These are phyloP conservation scores for Stenocarpella maydis DNA, from an alignment of 2,329 filamentous ascomycete species.

Conservation along the genomic window DNA sequence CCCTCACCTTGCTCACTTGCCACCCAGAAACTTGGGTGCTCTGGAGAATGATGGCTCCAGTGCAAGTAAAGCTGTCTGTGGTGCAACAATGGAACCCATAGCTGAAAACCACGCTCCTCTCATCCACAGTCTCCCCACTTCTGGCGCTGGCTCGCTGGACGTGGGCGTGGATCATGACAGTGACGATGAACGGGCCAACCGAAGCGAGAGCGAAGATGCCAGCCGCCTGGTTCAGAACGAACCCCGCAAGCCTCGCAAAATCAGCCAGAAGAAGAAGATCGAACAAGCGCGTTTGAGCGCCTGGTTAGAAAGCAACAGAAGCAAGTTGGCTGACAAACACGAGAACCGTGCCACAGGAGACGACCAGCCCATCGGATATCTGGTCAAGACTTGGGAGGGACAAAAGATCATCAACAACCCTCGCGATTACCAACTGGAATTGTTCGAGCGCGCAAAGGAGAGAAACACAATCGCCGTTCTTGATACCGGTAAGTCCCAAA, in stretches of 20 bases:
- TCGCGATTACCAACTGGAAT: slow-evolving; percentile 88
- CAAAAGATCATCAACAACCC: slow-evolving; percentile 76
- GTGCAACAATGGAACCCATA: background rate
- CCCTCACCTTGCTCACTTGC: background rate
- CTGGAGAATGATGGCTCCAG: background rate
- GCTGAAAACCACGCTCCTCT: background rate
- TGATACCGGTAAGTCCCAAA: slow-evolving; percentile 73
- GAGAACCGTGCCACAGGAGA: slow-evolving; percentile 40
- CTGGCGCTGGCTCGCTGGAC: slow-evolving; percentile 9
- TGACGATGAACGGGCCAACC: slow-evolving; percentile 22
- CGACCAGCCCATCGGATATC: slow-evolving; percentile 44
- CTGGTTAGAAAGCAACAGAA: slow-evolving; percentile 49
- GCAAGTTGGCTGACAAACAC: slow-evolving; percentile 46
- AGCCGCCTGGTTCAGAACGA: slow-evolving; percentile 40
- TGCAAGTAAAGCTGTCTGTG: background rate
- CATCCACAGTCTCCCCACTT: background rate
- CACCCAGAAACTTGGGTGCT: background rate
- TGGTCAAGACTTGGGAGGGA: slow-evolving; percentile 49
- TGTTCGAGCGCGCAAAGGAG: slow-evolving; percentile 86
- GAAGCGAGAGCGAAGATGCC: slow-evolving; percentile 39
- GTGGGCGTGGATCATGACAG: slow-evolving; percentile 22
- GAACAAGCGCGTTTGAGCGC: slow-evolving; percentile 60
- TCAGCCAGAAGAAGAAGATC: slow-evolving; percentile 56
- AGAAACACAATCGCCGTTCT: slow-evolving; percentile 92
- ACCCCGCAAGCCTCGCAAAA: slow-evolving; percentile 45